Evolutionary conservation across 2,329 filamentous ascomycete species (phyloP).

Genomic region (Escovopsis weberi): DNA sequence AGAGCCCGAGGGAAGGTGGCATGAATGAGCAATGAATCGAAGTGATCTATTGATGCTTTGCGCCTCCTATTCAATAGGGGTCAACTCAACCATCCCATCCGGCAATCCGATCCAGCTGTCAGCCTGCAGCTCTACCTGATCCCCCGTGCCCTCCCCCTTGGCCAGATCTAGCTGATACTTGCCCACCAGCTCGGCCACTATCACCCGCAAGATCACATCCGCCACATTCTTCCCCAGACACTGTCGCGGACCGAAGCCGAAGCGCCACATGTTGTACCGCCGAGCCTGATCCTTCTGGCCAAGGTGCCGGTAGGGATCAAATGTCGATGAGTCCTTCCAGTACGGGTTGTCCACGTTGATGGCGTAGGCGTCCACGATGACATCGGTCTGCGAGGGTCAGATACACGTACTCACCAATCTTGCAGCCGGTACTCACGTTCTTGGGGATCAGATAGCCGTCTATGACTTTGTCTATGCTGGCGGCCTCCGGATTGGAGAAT

Average conservation of each 20-base stretch:
- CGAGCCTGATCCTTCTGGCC: background rate
- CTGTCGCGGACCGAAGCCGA: conserved; percentile 5
- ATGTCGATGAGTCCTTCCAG: conserved; percentile 1
- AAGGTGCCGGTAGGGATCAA: conserved; percentile 1
- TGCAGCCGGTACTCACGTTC: background rate
- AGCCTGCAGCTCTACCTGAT: conserved; percentile 1
- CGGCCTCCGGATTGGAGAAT: conserved; percentile 1
- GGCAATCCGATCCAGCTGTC: conserved; percentile 6
- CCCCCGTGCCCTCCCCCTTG: background rate
- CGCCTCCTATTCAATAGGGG: background rate
- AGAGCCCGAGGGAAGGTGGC: no score
- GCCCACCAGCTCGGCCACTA: background rate
- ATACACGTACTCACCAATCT: no score
- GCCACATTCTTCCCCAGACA: conserved; percentile 3
- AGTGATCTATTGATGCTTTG: no score
- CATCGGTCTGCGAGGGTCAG: conserved; percentile 2
- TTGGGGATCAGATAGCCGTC: conserved; percentile 1
- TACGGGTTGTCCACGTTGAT: conserved; percentile 5
- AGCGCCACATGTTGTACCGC: conserved; percentile 6
- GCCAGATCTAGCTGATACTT: background rate
- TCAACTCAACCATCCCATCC: background rate
- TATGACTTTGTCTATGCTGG: background rate
- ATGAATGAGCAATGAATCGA: no score
- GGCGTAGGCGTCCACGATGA: conserved; percentile 5
- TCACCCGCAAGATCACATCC: conserved; percentile 2